phyloP scores from a whole-genome alignment of 257 asterid species.

The Thymus quinquecostatus region DNA sequence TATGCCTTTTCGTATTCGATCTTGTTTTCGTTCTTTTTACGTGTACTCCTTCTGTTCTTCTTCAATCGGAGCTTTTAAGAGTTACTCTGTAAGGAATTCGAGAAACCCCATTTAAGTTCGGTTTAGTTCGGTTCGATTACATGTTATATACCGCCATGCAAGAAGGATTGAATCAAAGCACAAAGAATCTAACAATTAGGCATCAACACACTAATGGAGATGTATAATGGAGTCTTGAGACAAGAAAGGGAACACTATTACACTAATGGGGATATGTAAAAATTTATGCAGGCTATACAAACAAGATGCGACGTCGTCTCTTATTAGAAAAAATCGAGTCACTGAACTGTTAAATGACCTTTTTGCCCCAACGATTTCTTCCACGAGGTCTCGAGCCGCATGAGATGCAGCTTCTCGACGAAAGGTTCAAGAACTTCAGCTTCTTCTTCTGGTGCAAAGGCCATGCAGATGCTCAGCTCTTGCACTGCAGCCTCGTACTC shows the following conservation, averaged over 20 bases:
- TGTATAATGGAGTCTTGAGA: background rate
- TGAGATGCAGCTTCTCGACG: conserved; percentile 78
- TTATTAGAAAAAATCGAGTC: conserved; percentile 27
- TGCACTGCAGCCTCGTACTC: conserved; percentile 83
- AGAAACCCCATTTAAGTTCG: background rate
- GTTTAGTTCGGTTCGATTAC: background rate
- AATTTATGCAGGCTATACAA: background rate
- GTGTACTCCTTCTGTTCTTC: too few relatives aligned
- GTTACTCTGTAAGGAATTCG: too few relatives aligned
- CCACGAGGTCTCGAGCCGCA: conserved; percentile 75
- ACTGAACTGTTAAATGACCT: conserved; percentile 57
- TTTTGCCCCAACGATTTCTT: conserved; percentile 54
- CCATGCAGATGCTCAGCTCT: conserved; percentile 98
- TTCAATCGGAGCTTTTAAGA: too few relatives aligned
- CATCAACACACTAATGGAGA: background rate
- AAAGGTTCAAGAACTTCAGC: conserved; percentile 74
- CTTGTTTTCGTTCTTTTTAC: too few relatives aligned
- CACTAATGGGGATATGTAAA: conserved; percentile 8
- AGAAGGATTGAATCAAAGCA: background rate
- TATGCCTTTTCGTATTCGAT: background rate
- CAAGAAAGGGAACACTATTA: conserved; percentile 11
- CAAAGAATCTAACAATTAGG: background rate
- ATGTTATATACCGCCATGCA: background rate
- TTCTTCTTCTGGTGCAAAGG: conserved; percentile 93
- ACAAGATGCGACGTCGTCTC: conserved; percentile 2